phyloP scores from a whole-genome alignment of 768 basidiomycete species.

The Albatrellus ellisii region DNA sequence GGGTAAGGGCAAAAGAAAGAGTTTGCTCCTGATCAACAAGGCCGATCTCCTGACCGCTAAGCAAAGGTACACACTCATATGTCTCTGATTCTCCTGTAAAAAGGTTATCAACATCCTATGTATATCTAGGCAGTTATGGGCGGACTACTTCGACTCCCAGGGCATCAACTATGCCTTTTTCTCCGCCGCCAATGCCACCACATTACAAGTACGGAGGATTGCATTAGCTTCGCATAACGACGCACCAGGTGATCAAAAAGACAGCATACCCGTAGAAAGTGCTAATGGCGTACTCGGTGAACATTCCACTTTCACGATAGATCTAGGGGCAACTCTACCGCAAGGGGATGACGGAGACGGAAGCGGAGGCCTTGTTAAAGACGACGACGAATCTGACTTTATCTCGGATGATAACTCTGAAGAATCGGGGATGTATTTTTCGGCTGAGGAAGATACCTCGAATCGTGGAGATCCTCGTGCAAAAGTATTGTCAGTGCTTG shows the following conservation, averaged over 20 bases:
- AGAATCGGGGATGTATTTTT: constrained; percentile 20
- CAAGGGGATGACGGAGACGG: constrained; percentile 17
- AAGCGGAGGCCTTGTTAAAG: constrained; percentile 19
- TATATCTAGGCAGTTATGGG: constrained; percentile 61
- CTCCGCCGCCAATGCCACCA: constrained; percentile 80
- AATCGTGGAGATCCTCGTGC: constrained; percentile 51
- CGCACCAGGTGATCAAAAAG: constrained; percentile 10
- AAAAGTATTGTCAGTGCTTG: constrained; percentile 70
- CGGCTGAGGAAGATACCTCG: constrained; percentile 25
- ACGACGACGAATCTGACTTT: constrained; percentile 10
- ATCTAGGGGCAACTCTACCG: constrained; percentile 16
- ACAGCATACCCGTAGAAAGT: not conserved
- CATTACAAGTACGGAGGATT: constrained; percentile 61
- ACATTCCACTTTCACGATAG: constrained; percentile 1
- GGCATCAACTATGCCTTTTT: constrained; percentile 81
- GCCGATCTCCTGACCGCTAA: constrained; percentile 78
- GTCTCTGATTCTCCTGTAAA: constrained; percentile 1
- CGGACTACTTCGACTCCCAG: constrained; percentile 75
- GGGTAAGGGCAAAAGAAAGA: constrained; percentile 58
- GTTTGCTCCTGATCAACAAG: constrained; percentile 87
- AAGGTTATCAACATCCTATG: not conserved
- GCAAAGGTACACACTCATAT: constrained; percentile 53
- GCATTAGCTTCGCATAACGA: constrained; percentile 16
- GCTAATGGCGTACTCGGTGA: no score
- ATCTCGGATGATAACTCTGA: constrained; percentile 15